Evolutionary conservation across 306 rosid species (phyloP).

Genomic region (Quillaja saponaria): DNA sequence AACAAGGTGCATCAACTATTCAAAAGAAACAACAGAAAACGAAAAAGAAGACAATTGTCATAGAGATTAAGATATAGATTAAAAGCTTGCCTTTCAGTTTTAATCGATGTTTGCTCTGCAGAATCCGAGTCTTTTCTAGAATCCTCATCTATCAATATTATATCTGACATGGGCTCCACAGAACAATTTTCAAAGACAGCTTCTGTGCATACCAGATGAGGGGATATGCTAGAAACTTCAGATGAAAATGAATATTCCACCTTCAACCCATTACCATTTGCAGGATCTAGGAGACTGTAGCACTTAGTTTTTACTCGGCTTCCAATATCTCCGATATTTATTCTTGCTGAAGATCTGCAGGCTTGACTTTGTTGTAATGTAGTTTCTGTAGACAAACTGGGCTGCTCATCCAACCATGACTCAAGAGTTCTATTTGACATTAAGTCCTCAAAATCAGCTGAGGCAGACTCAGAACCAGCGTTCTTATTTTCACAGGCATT

Average conservation of each 20-base stretch:
- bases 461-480: slow-evolving; percentile 53
- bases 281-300: slow-evolving; percentile 72
- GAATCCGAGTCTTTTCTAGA: slow-evolving; percentile 53
- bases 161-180: slow-evolving; percentile 60
- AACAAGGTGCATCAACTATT: too few species aligned
- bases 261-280: slow-evolving; percentile 85
- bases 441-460: slow-evolving; percentile 61
- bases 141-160: slow-evolving; percentile 65
- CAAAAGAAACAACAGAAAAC: too few species aligned
- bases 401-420: slow-evolving; percentile 86
- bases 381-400: slow-evolving; percentile 53
- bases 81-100: slow-evolving; percentile 59
- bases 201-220: slow-evolving; percentile 75
- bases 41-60: slow-evolving; percentile 23
- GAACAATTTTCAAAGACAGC: slow-evolving; percentile 76
- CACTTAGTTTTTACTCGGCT: slow-evolving; percentile 63
- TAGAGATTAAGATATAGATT: slow-evolving; percentile 15
- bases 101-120: slow-evolving; percentile 39
- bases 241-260: slow-evolving; percentile 84
- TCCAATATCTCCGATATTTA: slow-evolving; percentile 72
- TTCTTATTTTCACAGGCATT: slow-evolving; percentile 44
- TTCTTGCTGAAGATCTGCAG: slow-evolving; percentile 75
- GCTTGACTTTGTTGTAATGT: slow-evolving; percentile 48
- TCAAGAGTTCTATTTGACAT: slow-evolving; percentile 80
- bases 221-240: slow-evolving; percentile 66